phyloP scores from a whole-genome alignment of 2,329 filamentous ascomycete genomes.

The Aquanectria penicillioides region DNA sequence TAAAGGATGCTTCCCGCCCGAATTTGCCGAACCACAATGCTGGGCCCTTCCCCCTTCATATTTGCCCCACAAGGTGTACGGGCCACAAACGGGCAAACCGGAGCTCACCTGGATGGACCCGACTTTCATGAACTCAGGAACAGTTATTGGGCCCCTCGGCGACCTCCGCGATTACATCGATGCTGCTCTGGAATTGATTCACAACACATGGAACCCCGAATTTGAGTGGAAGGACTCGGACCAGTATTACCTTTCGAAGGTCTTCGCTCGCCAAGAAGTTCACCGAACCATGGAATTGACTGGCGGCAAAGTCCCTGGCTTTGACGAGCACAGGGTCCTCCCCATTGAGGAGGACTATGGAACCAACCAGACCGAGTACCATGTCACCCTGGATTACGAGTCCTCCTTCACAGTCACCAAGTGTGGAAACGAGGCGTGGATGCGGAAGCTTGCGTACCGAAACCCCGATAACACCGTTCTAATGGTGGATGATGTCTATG shows the following conservation, averaged over 20 bases:
- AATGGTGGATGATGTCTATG: slow-evolving; percentile 34
- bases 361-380: slow-evolving; percentile 28
- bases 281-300: slow-evolving; percentile 28
- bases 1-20: slow-evolving; percentile 32
- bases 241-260: slow-evolving; percentile 33
- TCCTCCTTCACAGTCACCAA: slow-evolving; percentile 60
- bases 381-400: slow-evolving; percentile 32
- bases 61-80: slow-evolving; percentile 29
- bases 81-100: slow-evolving; percentile 25
- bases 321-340: slow-evolving; percentile 14
- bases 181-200: slow-evolving; percentile 18
- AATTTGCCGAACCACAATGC: slow-evolving; percentile 28
- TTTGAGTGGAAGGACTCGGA: slow-evolving; percentile 33
- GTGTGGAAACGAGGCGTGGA: slow-evolving; percentile 57
- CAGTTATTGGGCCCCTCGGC: slow-evolving; percentile 34
- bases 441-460: slow-evolving; percentile 56
- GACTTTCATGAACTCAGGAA: slow-evolving; percentile 36
- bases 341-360: slow-evolving; percentile 18
- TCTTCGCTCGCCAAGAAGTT: slow-evolving; percentile 39
- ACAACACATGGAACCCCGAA: slow-evolving; percentile 8
- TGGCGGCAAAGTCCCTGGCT: slow-evolving; percentile 20
- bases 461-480: slow-evolving; percentile 51
- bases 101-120: slow-evolving; percentile 21
- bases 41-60: slow-evolving; percentile 33
- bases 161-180: slow-evolving; percentile 33